Base-by-base conservation (phyloP, 257 asterid species). In the Echites panduratus region DNA sequence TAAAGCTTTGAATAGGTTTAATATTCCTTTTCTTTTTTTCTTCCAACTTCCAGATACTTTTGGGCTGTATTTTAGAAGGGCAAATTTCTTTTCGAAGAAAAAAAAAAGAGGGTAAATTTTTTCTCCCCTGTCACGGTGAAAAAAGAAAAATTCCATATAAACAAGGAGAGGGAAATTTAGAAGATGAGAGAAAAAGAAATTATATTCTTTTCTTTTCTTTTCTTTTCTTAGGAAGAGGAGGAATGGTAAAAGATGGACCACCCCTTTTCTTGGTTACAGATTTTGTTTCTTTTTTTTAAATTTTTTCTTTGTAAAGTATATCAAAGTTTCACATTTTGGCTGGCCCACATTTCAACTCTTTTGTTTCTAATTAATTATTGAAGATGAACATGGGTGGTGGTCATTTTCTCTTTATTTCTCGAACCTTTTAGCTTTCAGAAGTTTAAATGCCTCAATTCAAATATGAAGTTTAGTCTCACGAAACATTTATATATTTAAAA, bases 131-230 rank as follows among this genome's bases (percentile, higher is more conserved):
- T 70, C 64, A 57, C 57, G 47, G 29, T 32, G 59, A 70, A n/a
- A 32, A 70, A 20, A 10, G 49, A 38, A 64, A 74, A 64, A 74
- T 32, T 70, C 73, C 50, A 50, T n/a, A 70, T 45, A 75, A 68
- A 32, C 48, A 38, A 50, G 9, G 22, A 14, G 43, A 4, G 24
- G 67, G 0, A 61, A 57, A 50, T 5, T 29, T 29, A 57, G 14
- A 54, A 16, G 24, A 52, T n/a, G 22, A 1, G 7, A 68, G 76
- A 74, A 62, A 57, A 56, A 68, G 79, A 63, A 56, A 70, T 61
- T 11, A 75, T 41, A 84, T 83, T 86, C 77, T 75, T 86, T 81
- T 73, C 82, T 79, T 70, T 81, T 73, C 82, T 79, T 70, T 83
- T 86, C 77, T 75, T 86, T 81, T 73, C 82, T 79, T 70, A 52